phyloP scores from a whole-genome alignment of 2,329 filamentous ascomycete genomes.

The Fusarium sp. region DNA sequence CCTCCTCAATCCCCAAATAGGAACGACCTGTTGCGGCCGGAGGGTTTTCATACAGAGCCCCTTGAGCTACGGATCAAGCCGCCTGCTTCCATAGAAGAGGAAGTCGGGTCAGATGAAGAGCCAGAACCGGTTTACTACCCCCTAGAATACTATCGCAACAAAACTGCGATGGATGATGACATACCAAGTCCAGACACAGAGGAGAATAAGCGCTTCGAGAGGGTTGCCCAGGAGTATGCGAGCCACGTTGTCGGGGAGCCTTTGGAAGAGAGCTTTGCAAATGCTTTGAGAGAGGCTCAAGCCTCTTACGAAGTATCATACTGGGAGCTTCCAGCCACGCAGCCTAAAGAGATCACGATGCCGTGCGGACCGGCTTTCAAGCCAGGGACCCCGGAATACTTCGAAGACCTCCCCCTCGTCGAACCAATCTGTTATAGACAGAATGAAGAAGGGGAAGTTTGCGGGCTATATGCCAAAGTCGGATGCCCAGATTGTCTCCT shows the following conservation, averaged over 20 bases:
- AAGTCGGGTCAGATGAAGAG: neutral
- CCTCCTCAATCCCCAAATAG: neutral
- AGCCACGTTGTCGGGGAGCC: too few species aligned
- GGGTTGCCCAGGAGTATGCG: neutral
- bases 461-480: constrained; percentile 8
- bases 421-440: constrained; percentile 19
- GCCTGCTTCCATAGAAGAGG: neutral
- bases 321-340: neutral
- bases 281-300: neutral
- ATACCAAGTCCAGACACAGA: neutral
- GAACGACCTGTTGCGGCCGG: neutral
- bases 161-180: neutral
- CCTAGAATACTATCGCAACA: neutral
- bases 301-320: neutral
- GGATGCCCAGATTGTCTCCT: constrained; percentile 35
- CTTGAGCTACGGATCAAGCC: neutral
- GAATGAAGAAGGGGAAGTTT: neutral
- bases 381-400: neutral
- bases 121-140: neutral
- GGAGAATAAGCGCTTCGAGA: neutral
- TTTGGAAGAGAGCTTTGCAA: neutral
- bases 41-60: neutral
- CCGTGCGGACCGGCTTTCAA: neutral
- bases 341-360: neutral
- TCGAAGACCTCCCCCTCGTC: neutral